These are phyloP conservation scores for Exophiala sideris DNA, from an alignment of 2,329 filamentous ascomycete species.

Conservation along the genomic window DNA sequence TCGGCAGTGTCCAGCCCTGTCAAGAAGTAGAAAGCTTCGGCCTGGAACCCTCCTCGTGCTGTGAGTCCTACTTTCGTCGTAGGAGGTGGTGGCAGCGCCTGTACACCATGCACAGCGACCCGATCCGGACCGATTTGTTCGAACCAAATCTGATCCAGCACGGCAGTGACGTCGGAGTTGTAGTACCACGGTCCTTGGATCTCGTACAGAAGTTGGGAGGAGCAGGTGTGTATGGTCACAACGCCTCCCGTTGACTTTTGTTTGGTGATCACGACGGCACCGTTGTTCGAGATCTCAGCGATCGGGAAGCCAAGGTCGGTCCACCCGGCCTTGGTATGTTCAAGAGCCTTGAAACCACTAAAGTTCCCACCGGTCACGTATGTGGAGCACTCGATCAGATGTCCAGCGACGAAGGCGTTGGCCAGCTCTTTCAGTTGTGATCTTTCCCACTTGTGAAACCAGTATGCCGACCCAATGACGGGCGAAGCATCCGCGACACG, in stretches of 20 bases:
- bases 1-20: conserved; percentile 44
- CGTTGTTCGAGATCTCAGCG: conserved; percentile 42
- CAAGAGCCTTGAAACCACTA: conserved; percentile 40
- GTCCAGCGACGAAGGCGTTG: conserved; percentile 39
- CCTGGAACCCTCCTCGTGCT: conserved; percentile 46
- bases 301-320: conserved; percentile 47
- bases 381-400: conserved; percentile 41
- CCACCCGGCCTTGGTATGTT: conserved; percentile 38
- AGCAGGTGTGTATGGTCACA: conserved; percentile 50
- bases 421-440: conserved; percentile 39
- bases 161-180: conserved; percentile 56
- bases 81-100: conserved; percentile 44
- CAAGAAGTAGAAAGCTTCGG: conserved; percentile 45
- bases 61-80: conserved; percentile 52
- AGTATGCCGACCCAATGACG: conserved; percentile 41
- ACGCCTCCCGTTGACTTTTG: conserved; percentile 41
- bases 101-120: conserved; percentile 46
- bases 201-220: conserved; percentile 54
- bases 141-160: conserved; percentile 51
- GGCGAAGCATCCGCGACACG: conserved; percentile 46
- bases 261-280: conserved; percentile 44
- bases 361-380: conserved; percentile 46
- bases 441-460: conserved; percentile 43
- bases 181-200: conserved; percentile 56
- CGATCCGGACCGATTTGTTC: conserved; percentile 50